Evolutionary conservation across 2,329 filamentous ascomycete genomes (phyloP).

Genomic region (Hortaea sp.): DNA sequence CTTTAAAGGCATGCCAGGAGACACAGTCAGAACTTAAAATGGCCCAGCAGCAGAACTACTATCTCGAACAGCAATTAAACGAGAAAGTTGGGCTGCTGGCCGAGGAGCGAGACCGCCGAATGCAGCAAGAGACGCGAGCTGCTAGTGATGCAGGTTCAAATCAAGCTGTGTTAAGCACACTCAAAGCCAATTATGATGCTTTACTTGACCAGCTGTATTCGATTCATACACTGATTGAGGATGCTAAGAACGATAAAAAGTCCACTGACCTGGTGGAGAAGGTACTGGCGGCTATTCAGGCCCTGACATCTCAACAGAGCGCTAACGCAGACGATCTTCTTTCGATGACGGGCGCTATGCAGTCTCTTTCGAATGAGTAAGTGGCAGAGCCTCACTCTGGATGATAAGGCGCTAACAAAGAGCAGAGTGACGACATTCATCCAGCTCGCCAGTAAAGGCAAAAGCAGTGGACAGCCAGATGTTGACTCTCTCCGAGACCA

Average conservation of each 20-base stretch:
- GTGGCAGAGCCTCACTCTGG: background rate
- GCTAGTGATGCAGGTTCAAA: background rate
- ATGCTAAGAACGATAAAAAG: slow-evolving; percentile 1
- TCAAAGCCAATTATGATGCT: slow-evolving; percentile 8
- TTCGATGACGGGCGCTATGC: slow-evolving; percentile 11
- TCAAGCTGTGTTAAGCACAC: slow-evolving; percentile 4
- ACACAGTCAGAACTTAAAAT: slow-evolving; percentile 9
- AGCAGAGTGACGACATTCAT: background rate
- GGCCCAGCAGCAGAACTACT: slow-evolving; percentile 4
- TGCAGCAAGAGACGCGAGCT: slow-evolving; percentile 13
- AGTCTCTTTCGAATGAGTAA: slow-evolving; percentile 10
- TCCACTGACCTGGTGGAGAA: slow-evolving; percentile 10
- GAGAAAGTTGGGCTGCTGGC: slow-evolving; percentile 11
- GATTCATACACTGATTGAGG: slow-evolving; percentile 9
- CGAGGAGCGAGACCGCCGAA: slow-evolving; percentile 15
- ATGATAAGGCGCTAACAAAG: background rate
- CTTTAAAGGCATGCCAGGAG: slow-evolving; percentile 10
- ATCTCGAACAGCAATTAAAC: slow-evolving; percentile 13
- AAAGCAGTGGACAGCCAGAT: background rate
- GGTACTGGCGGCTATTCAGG: slow-evolving; percentile 10
- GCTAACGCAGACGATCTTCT: slow-evolving; percentile 10
- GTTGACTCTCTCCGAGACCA: slow-evolving; percentile 1
- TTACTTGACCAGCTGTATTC: slow-evolving; percentile 16
- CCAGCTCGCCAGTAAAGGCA: background rate
- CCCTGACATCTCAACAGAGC: slow-evolving; percentile 9